Conservation (phyloP, 116 monocot species). For the Trichopus zeylanicus region DNA sequence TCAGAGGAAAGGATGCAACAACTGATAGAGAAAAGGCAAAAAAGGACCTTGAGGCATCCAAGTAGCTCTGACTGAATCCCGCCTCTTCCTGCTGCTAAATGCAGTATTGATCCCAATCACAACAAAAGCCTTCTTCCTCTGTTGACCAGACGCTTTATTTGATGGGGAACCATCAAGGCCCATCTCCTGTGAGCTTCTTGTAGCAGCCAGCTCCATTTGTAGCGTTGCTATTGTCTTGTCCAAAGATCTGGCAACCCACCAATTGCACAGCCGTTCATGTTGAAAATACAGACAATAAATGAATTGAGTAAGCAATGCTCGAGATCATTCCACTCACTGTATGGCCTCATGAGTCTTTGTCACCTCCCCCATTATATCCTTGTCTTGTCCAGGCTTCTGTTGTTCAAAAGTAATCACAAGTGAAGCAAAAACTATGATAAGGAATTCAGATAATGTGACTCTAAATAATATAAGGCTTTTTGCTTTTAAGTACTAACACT, state of each 20-base stretch:
- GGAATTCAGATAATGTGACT: neutral
- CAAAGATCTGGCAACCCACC: slow-evolving; percentile 48
- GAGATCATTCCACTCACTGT: slow-evolving; percentile 53
- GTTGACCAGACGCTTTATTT: slow-evolving; percentile 16
- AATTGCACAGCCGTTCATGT: too few relatives aligned
- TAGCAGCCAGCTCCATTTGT: slow-evolving; percentile 89
- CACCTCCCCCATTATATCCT: slow-evolving; percentile 88
- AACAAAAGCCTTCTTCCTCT: slow-evolving; percentile 81
- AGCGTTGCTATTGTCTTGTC: slow-evolving; percentile 86
- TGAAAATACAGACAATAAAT: neutral
- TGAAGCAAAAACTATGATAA: neutral
- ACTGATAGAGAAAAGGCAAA: neutral
- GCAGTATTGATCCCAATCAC: slow-evolving; percentile 97
- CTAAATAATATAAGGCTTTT: too few relatives aligned
- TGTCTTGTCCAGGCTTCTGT: slow-evolving; percentile 52
- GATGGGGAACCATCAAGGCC: slow-evolving; percentile 31
- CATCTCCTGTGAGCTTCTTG: slow-evolving; percentile 53
- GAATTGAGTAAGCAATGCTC: neutral
- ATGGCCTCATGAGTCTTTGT: slow-evolving; percentile 87
- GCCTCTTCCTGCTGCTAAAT: slow-evolving; percentile 92
- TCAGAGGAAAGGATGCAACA: neutral
- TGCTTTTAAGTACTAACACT: neutral
- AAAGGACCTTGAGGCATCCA: slow-evolving; percentile 99
- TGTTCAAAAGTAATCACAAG: neutral
- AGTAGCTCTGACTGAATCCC: slow-evolving; percentile 84